Conservation (phyloP, 2,329 filamentous ascomycete genomes). For the Madurella mycetomatis region DNA sequence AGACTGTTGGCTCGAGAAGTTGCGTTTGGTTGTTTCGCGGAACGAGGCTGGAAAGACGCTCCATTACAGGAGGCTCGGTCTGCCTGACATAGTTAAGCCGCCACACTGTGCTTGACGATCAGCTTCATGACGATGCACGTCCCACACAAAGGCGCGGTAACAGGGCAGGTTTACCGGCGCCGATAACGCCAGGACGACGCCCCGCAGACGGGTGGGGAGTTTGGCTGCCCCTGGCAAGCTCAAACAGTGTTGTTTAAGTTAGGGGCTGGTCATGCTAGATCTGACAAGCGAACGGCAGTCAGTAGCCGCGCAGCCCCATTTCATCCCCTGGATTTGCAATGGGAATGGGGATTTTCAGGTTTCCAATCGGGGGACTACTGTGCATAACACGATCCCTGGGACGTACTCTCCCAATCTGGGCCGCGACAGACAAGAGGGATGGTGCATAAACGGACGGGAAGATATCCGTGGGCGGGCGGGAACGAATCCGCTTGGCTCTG, state of each 20-base stretch:
- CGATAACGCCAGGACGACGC: not conserved
- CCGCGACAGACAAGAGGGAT: slow-evolving; percentile 8
- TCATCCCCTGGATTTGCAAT: not conserved
- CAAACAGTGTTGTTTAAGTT: slow-evolving; percentile 1
- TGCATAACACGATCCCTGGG: not conserved
- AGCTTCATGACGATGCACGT: too few species aligned
- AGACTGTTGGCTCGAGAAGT: slow-evolving; percentile 5
- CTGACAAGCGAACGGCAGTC: slow-evolving; percentile 6
- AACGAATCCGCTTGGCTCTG: slow-evolving; percentile 9
- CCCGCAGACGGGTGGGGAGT: slow-evolving; percentile 13
- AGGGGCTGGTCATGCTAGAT: slow-evolving; percentile 11
- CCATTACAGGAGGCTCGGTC: not conserved
- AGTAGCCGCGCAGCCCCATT: not conserved
- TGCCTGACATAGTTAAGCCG: too few species aligned
- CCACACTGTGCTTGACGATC: too few species aligned
- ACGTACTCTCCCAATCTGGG: not conserved
- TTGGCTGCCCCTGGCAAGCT: not conserved
- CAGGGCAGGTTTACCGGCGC: too few species aligned
- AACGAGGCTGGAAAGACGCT: not conserved
- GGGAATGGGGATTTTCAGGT: not conserved
- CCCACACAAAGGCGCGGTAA: too few species aligned
- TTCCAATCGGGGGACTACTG: slow-evolving; percentile 7
- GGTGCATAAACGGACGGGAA: not conserved
- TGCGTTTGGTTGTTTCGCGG: not conserved
- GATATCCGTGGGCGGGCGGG: not conserved